Evolutionary conservation across 148 eudicot genomes (phyloP).

Genomic region (Silene conica): DNA sequence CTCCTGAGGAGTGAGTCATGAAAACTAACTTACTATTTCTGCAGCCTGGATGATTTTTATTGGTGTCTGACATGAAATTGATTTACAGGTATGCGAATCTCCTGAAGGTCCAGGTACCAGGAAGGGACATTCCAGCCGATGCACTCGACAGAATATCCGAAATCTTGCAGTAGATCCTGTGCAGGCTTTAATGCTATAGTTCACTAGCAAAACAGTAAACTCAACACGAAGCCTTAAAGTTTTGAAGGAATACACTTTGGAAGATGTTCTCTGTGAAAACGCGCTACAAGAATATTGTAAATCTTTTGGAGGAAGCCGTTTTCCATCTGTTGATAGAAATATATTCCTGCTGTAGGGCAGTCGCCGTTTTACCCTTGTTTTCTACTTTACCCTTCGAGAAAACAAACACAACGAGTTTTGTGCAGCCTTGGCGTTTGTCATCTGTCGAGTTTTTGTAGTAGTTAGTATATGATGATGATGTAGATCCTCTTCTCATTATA

Average conservation of each 20-base stretch:
- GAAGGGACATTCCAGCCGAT: conserved; percentile 86
- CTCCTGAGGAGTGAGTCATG: conserved; percentile 71
- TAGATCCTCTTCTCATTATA: background rate
- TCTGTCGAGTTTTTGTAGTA: conserved; percentile 17
- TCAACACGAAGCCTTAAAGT: background rate
- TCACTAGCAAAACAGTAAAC: background rate
- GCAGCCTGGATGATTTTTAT: conserved; percentile 6
- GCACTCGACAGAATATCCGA: conserved; percentile 63
- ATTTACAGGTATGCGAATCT: conserved; percentile 66
- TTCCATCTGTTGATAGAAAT: conserved; percentile 12
- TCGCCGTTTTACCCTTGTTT: background rate
- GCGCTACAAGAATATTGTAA: conserved; percentile 21
- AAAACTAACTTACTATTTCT: conserved; percentile 7
- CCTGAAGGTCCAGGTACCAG: conserved; percentile 75
- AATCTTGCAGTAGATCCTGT: conserved; percentile 32
- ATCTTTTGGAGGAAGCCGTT: conserved; percentile 15
- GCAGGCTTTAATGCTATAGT: conserved; percentile 10
- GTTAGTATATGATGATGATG: conserved; percentile 20
- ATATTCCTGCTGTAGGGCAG: background rate
- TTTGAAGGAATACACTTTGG: conserved; percentile 5
- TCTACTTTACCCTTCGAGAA: conserved; percentile 5
- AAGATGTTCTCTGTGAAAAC: conserved; percentile 9
- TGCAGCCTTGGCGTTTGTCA: conserved; percentile 7
- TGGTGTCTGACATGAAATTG: conserved; percentile 13
- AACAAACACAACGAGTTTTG: conserved; percentile 9